Evolutionary conservation across 2,329 filamentous ascomycete species (phyloP).

Genomic region (Colletotrichum graminicola): DNA sequence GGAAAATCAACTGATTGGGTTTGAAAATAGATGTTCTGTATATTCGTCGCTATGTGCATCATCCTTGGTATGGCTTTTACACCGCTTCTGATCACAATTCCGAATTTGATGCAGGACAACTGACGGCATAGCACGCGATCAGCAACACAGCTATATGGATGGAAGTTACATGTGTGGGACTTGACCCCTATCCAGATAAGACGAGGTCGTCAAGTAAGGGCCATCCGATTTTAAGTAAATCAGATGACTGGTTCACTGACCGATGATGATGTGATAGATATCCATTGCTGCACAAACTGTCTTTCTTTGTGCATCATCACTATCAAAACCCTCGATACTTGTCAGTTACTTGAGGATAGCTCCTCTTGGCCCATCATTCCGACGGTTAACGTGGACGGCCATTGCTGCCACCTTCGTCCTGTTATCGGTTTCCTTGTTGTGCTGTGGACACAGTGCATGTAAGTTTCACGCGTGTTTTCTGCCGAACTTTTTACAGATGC

Average conservation of each 20-base stretch:
- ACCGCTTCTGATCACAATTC: background rate
- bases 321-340: slow-evolving; percentile 57
- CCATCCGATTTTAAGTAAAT: too few species aligned
- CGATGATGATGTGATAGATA: slow-evolving; percentile 46
- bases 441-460: slow-evolving; percentile 55
- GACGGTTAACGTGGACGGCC: slow-evolving; percentile 48
- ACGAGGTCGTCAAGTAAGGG: slow-evolving; percentile 44
- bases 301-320: slow-evolving; percentile 54
- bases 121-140: background rate
- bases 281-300: slow-evolving; percentile 56
- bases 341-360: slow-evolving; percentile 57
- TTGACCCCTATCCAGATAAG: slow-evolving; percentile 46
- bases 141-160: slow-evolving; percentile 52
- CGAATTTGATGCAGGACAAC: background rate
- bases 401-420: slow-evolving; percentile 48
- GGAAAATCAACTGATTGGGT: rapidly evolving
- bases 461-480: slow-evolving; percentile 32
- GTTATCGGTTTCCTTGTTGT: slow-evolving; percentile 50
- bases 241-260: background rate
- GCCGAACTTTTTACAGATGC: background rate
- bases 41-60: slow-evolving; percentile 51
- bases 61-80: slow-evolving; percentile 45
- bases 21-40: slow-evolving; percentile 48
- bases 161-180: slow-evolving; percentile 56
- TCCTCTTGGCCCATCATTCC: slow-evolving; percentile 49